Conservation (phyloP, 2,329 filamentous ascomycete genomes). For the Apiospora rasikravindrae region DNA sequence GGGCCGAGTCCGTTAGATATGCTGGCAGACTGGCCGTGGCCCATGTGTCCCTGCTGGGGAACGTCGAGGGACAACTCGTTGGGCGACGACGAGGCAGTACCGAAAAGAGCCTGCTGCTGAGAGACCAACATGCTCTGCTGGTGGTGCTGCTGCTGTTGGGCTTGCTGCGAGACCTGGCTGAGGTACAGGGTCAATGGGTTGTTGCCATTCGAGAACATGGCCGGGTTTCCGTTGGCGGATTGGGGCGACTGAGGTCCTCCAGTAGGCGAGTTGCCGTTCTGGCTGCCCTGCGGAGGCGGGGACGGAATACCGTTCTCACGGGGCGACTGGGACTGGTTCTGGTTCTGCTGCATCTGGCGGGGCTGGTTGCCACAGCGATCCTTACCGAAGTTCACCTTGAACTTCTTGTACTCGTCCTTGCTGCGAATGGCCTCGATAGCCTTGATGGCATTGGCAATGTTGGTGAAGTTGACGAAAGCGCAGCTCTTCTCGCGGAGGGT, state of each 20-base stretch:
- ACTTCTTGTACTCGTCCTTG: conserved; percentile 95
- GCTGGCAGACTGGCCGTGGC: conserved; percentile 69
- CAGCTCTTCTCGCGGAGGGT: conserved; percentile 98
- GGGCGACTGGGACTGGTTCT: conserved; percentile 69
- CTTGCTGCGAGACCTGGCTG: conserved; percentile 77
- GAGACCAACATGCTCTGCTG: conserved; percentile 73
- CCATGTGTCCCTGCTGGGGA: conserved; percentile 64
- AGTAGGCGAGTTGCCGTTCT: conserved; percentile 62
- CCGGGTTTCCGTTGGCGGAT: conserved; percentile 60
- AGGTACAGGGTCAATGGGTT: conserved; percentile 95
- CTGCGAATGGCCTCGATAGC: conserved; percentile 95
- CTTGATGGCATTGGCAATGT: conserved; percentile 99
- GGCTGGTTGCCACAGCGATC: conserved; percentile 97
- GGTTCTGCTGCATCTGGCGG: conserved; percentile 74
- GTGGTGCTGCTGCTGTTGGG: conserved; percentile 76
- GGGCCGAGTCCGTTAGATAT: conserved; percentile 68
- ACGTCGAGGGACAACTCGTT: conserved; percentile 63
- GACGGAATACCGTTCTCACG: conserved; percentile 62
- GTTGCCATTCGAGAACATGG: conserved; percentile 79
- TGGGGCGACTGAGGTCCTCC: conserved; percentile 59
- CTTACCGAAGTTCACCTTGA: conserved; percentile 99
- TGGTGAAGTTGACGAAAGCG: conserved; percentile 99
- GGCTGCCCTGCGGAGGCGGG: conserved; percentile 64
- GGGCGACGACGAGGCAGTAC: conserved; percentile 67
- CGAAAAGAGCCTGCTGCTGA: conserved; percentile 83